A percentile compares a stretch with the other conserved stretches of the same genome.
Conservation (phyloP, 192 early-diverging fungal species). For the Pecoramyces ruminantium region DNA sequence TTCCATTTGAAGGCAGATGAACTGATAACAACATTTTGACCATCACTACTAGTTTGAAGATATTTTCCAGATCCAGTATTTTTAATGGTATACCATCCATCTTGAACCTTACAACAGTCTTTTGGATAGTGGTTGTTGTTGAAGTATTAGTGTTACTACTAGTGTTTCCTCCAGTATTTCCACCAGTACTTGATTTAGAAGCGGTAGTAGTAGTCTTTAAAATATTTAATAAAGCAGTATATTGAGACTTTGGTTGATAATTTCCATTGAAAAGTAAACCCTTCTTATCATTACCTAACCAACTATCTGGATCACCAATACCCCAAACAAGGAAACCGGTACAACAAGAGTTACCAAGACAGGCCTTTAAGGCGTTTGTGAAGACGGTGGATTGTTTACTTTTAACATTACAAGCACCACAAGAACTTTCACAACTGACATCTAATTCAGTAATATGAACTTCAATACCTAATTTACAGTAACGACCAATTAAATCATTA, state of each 20-base stretch:
- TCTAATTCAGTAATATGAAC: background rate
- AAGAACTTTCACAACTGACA: background rate
- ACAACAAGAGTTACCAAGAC: background rate
- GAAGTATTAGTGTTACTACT: too few species aligned
- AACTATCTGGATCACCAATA: background rate
- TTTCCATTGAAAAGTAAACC: background rate
- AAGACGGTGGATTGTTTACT: background rate
- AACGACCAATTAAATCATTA: background rate
- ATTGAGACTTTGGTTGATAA: background rate
- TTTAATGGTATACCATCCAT: too few species aligned
- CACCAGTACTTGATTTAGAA: background rate
- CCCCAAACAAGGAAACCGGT: background rate
- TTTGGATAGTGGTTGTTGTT: too few species aligned
- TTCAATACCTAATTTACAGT: background rate
- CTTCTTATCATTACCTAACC: background rate
- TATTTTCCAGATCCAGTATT: too few species aligned
- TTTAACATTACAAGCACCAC: background rate
- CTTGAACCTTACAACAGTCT: too few species aligned
- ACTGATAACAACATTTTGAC: too few species aligned
- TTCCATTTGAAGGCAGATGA: too few species aligned
- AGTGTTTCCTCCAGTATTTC: too few species aligned
- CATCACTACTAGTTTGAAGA: too few species aligned
- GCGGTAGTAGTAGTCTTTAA: background rate
- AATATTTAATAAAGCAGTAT: background rate
- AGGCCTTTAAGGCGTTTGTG: background rate